Evolutionary conservation across 129 eudicot genomes (phyloP).

Genomic region (Flaveria linearis): DNA sequence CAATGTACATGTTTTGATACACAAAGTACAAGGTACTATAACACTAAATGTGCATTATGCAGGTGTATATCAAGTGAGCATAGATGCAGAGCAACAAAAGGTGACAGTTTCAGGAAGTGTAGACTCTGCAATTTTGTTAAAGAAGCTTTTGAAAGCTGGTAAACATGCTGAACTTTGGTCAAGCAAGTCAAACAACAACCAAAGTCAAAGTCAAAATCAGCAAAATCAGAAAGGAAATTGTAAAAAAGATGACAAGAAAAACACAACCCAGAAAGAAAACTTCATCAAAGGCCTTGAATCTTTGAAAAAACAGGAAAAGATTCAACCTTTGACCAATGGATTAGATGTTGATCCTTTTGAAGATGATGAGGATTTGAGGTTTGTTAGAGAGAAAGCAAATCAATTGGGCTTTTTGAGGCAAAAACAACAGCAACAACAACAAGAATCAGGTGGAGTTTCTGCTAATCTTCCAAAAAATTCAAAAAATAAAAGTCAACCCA

Average conservation of each 20-base stretch:
- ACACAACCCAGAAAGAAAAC: slow-evolving; percentile 46
- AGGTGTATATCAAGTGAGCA: slow-evolving; percentile 78
- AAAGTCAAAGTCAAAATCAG: slow-evolving; percentile 50
- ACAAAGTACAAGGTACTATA: slow-evolving; percentile 19
- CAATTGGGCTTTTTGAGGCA: slow-evolving; percentile 50
- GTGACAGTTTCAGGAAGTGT: slow-evolving; percentile 77
- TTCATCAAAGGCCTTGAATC: slow-evolving; percentile 49
- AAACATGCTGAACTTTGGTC: slow-evolving; percentile 85
- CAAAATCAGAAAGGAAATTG: slow-evolving; percentile 48
- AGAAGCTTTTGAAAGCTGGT: slow-evolving; percentile 65
- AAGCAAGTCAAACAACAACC: slow-evolving; percentile 41
- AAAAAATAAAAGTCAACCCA: slow-evolving; percentile 35
- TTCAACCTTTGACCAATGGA: slow-evolving; percentile 35
- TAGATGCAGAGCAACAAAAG: slow-evolving; percentile 77
- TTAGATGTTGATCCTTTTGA: slow-evolving; percentile 41
- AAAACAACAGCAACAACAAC: slow-evolving; percentile 38
- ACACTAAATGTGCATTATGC: neutral
- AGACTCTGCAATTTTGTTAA: slow-evolving; percentile 56
- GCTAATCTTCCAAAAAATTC: slow-evolving; percentile 15
- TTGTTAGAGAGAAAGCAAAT: slow-evolving; percentile 42
- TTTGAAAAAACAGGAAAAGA: slow-evolving; percentile 52
- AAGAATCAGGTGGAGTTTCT: slow-evolving; percentile 22
- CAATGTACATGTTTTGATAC: slow-evolving; percentile 20
- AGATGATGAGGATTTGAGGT: slow-evolving; percentile 54
- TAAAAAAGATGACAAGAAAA: slow-evolving; percentile 44